Evolutionary conservation across 345 rosid species (phyloP), one percentile per base, ranked within the genome.

Genomic region (Alliaria petiolata): DNA sequence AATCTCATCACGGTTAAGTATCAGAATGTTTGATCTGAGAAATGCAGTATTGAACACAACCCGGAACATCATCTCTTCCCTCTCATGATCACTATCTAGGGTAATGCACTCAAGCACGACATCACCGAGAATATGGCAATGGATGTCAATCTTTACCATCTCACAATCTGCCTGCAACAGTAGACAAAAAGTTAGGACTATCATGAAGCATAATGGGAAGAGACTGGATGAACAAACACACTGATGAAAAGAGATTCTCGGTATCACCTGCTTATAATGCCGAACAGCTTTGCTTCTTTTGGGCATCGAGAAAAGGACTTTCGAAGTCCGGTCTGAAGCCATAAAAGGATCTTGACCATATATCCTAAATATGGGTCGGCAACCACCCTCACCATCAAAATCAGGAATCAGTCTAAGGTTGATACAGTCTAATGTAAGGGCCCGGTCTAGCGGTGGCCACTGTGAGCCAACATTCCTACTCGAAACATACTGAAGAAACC

Each of bases 11-110:
- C 84, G 83, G 75, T 76, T 86, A 64, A 88, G 86, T 71, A 83
- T 80, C 61, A 90, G 68, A 74, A 78, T 81, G 42, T 88, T 90
- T 70, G 96, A 85, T 67, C 82, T 81, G 67, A 88, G 84, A 72
- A 85, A 90, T 55, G 93, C 83, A 14, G 93, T 90, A 67, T 90
- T 85, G 71, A 90, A 90, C 86, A 86, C 86, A 81, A 81, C 85
- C 69, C 91, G 81, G 47, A 90, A 90, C 84, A 90, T 75, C 87
- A 88, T 85, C 72, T 78, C 75, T 76, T 90, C 93, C 67, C 76
- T 77, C 78, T 86, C 87, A 53, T 75, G 82, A 60, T 82, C 88
- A 80, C 78, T 68, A 50, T 86, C 86, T 75, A 87, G 49, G 39
- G 75, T 81, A 72, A 85, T 78, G 79, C 93, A 87, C 81, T 87